phyloP scores from a whole-genome alignment of 805 yeast genomes.

The Kuraishia floccosa region DNA sequence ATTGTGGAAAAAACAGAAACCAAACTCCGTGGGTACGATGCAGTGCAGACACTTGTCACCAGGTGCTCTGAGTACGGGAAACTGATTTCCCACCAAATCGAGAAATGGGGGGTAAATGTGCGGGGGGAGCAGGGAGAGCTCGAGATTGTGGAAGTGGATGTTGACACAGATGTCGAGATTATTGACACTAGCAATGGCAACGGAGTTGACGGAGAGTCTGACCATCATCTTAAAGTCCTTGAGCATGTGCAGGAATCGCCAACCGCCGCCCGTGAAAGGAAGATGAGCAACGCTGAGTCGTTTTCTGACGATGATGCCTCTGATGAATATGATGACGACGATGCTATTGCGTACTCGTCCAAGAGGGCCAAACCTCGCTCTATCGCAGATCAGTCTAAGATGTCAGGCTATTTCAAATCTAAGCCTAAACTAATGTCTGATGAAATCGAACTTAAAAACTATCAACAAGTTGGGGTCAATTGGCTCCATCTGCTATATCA shows the following conservation, averaged over 20 bases:
- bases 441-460: conserved; percentile 64
- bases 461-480: conserved; percentile 95
- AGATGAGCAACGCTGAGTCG: not conserved
- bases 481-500: conserved; percentile 81
- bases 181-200: not conserved
- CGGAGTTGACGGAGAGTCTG: too few relatives aligned
- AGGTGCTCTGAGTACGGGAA: conserved; percentile 74
- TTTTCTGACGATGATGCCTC: conserved; percentile 12
- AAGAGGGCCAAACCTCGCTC: not conserved
- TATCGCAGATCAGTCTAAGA: conserved; percentile 5
- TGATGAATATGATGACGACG: conserved; percentile 15
- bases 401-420: conserved; percentile 39
- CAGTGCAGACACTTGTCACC: conserved; percentile 85
- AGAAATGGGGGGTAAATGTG: conserved; percentile 79
- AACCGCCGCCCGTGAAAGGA: not conserved
- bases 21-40: conserved; percentile 79
- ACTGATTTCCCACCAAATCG: conserved; percentile 58
- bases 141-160: conserved; percentile 44
- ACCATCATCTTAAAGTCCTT: too few relatives aligned
- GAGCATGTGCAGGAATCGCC: not conserved
- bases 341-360: conserved; percentile 12
- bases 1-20: conserved; percentile 59
- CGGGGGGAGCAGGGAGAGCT: conserved; percentile 55
- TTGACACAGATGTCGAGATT: conserved; percentile 12
- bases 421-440: conserved; percentile 62